These are phyloP conservation scores for Protomyces arabidopsidicola DNA, from an alignment of 1,139 yeast genomes.

Conservation along the genomic window DNA sequence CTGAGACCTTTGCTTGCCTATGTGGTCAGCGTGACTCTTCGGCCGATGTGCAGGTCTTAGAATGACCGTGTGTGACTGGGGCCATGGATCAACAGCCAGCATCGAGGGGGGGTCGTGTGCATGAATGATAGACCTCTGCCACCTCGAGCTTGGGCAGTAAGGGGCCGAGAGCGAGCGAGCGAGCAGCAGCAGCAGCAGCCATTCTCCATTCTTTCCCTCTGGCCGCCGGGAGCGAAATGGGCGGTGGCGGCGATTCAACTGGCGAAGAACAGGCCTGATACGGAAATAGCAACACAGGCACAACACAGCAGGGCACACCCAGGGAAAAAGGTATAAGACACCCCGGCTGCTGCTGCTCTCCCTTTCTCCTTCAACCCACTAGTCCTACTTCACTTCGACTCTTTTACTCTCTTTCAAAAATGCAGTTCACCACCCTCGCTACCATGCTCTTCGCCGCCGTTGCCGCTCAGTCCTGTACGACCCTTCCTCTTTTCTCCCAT, in stretches of 20 bases:
- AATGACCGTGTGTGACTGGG: no score
- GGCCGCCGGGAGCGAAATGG: no score
- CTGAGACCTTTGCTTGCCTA: no score
- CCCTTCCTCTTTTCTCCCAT: not conserved
- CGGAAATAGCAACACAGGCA: slow-evolving; percentile 1
- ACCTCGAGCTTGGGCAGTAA: no score
- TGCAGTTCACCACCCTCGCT: not conserved
- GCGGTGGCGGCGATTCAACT: not conserved
- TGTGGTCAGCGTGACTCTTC: no score
- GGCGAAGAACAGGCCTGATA: not conserved
- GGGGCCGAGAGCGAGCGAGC: no score
- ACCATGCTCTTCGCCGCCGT: not conserved
- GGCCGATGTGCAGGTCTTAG: no score
- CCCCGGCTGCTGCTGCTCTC: not conserved
- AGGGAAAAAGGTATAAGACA: slow-evolving; percentile 1
- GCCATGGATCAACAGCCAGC: no score
- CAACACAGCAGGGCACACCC: slow-evolving; percentile 1
- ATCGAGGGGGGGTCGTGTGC: no score
- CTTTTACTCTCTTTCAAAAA: not conserved
- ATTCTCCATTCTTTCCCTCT: no score
- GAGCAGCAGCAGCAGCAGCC: no score
- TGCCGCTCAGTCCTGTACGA: not conserved
- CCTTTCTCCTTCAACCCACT: not conserved
- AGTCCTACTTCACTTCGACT: not conserved
- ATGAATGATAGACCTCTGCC: no score